Evolutionary conservation across 306 rosid genomes (phyloP), one percentile per base, ranked within the genome.

Genomic region (Vigna hirtella): DNA sequence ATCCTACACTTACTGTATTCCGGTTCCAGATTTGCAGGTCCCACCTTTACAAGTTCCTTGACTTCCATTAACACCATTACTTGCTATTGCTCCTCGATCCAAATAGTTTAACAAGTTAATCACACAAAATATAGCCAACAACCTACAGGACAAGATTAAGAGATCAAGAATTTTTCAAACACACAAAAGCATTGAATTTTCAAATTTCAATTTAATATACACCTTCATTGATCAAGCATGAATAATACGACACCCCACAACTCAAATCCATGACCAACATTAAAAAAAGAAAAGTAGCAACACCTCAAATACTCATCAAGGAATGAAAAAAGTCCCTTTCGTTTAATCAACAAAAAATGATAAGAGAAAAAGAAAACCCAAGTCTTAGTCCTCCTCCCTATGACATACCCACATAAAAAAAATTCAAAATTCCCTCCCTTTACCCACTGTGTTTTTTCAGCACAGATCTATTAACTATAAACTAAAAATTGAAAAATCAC

Each of bases 21-120:
- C 98, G 2, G 86, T 79, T 75, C 98, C 96, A 49, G 90, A 36
- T 7, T 86, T 78, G 90, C 98, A 94, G 59, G 55, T 77, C 36
- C 95, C 97, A 76, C 77, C 82, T 45, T 78, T 22, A 85, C 98
- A 94, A 74, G 84, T 89, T 84, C 74, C 79, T n/a, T n/a, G 87
- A 52, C 84, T 88, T 71, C 97, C 98, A 83, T 94, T 94, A 64
- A 94, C 98, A 65, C 98, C 98, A 83, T 94, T 94, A 87, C 98
- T 94, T 26, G 96, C 98, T 62, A 94, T 94, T 36, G 93, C 89
- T 80, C 98, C 98, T 58, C 98, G 93, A 75, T 94, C 98, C 89
- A 94, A 62, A 79, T 94, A 94, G 84, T 92, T 94, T 81, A 94
- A 52, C 88, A 94, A 52, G 85, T 87, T 92, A 53, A 94, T 92